A percentile compares a stretch with the other conserved stretches of the same genome.
Evolutionary conservation across 345 rosid genomes (phyloP).

Genomic region (Erucastrum elatum): DNA sequence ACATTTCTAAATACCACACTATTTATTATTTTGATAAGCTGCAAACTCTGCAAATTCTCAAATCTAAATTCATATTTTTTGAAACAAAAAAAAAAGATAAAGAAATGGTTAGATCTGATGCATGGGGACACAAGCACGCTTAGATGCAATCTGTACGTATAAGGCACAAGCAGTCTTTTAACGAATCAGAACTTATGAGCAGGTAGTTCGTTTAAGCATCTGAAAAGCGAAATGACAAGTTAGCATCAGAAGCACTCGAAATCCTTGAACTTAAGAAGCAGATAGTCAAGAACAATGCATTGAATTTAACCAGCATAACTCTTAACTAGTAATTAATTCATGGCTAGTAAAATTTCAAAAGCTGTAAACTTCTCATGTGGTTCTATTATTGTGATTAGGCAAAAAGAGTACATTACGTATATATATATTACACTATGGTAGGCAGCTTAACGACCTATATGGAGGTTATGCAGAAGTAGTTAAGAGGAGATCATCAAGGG

Average conservation of each 20-base stretch:
- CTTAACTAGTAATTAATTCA: too few species aligned
- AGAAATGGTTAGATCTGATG: neutral
- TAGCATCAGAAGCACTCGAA: constrained; percentile 58
- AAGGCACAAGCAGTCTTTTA: constrained; percentile 35
- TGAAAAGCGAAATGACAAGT: constrained; percentile 48
- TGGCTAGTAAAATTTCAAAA: too few species aligned
- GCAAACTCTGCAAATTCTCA: neutral
- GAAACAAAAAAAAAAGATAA: too few species aligned
- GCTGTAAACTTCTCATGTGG: too few species aligned
- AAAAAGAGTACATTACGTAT: too few species aligned
- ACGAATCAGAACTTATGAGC: neutral
- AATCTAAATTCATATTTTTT: neutral
- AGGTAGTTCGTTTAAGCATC: constrained; percentile 43
- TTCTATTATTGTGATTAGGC: too few species aligned
- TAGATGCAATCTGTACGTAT: too few species aligned
- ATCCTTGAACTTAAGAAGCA: constrained; percentile 69
- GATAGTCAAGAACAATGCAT: constrained; percentile 16
- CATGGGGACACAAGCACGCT: neutral
- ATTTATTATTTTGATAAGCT: too few species aligned
- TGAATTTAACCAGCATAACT: constrained; percentile 3
- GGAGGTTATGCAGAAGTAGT: too few species aligned
- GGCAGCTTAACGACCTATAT: too few species aligned
- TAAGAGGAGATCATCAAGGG: too few species aligned
- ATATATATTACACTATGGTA: too few species aligned
- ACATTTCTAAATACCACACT: neutral